Evolutionary conservation across 495 filamentous ascomycete genomes (phyloP).

Genomic region (Tuber microsphaerosporum): DNA sequence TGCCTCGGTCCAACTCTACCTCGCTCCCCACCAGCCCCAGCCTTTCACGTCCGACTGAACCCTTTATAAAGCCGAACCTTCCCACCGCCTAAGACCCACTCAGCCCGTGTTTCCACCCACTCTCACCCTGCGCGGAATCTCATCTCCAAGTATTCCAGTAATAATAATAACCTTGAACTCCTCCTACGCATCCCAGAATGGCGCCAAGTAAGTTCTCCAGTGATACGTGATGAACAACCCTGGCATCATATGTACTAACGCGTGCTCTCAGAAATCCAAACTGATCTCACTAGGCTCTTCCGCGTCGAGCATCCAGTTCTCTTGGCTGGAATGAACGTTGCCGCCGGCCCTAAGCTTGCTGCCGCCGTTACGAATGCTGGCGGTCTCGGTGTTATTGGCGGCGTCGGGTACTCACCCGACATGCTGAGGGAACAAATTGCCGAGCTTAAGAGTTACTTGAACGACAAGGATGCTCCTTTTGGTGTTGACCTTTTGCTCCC

Average conservation of each 20-base stretch:
- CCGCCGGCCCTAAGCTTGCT: conserved; percentile 91
- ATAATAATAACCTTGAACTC: not conserved
- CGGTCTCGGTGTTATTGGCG: conserved; percentile 91
- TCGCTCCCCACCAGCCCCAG: not conserved
- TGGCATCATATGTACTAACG: conserved; percentile 5
- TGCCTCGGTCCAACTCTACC: conserved; percentile 17
- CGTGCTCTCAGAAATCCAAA: conserved; percentile 43
- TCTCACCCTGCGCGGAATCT: not conserved
- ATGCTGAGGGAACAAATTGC: conserved; percentile 92
- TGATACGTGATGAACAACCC: not conserved
- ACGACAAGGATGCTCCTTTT: conserved; percentile 96
- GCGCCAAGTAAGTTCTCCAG: conserved; percentile 23
- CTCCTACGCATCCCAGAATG: conserved; percentile 9
- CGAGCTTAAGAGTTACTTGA: conserved; percentile 82
- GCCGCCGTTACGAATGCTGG: conserved; percentile 96
- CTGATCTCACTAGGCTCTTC: conserved; percentile 84
- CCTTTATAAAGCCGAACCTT: conserved; percentile 14
- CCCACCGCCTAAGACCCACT: conserved; percentile 9
- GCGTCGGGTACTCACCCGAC: conserved; percentile 91
- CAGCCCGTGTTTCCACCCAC: not conserved
- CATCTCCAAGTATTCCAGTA: not conserved
- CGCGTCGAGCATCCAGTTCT: conserved; percentile 95
- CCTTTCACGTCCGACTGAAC: conserved; percentile 16
- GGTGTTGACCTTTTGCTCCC: conserved; percentile 92
- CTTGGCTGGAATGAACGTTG: conserved; percentile 98